Conservation (phyloP, 2,329 filamentous ascomycete species). For the Nannizzia gypsea region DNA sequence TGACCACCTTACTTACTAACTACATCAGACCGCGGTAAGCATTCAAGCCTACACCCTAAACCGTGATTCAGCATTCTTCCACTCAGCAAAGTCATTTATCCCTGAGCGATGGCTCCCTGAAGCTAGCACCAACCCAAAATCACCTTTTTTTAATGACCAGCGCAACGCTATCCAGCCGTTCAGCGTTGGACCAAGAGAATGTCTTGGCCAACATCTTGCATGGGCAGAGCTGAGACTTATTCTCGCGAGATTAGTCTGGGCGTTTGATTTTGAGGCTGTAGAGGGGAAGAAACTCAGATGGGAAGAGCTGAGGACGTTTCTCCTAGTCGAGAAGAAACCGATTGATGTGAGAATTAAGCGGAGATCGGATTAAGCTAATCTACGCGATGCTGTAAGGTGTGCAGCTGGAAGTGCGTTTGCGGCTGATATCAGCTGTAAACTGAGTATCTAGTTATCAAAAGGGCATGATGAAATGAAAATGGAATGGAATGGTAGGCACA, state of each 20-base stretch:
- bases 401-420: not conserved
- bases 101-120: slow-evolving; percentile 40
- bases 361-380: not conserved
- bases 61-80: slow-evolving; percentile 36
- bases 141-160: slow-evolving; percentile 33
- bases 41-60: slow-evolving; percentile 38
- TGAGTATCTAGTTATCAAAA: not conserved
- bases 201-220: slow-evolving; percentile 39
- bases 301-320: slow-evolving; percentile 6
- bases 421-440: not conserved
- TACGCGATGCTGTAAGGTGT: not conserved
- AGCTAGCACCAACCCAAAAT: slow-evolving; percentile 12
- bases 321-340: slow-evolving; percentile 2
- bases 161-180: slow-evolving; percentile 39
- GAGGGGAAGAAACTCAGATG: slow-evolving; percentile 1
- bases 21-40: slow-evolving; percentile 31
- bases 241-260: slow-evolving; percentile 38
- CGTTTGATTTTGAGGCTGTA: slow-evolving; percentile 31
- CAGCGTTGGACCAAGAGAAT: slow-evolving; percentile 39
- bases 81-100: slow-evolving; percentile 34
- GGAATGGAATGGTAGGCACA: not conserved
- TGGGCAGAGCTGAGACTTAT: slow-evolving; percentile 42
- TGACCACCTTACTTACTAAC: too few species aligned
- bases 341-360: not conserved
- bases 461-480: not conserved